Conservation (phyloP, 1,139 yeast genomes). For the Yamadazyma aaseri region DNA sequence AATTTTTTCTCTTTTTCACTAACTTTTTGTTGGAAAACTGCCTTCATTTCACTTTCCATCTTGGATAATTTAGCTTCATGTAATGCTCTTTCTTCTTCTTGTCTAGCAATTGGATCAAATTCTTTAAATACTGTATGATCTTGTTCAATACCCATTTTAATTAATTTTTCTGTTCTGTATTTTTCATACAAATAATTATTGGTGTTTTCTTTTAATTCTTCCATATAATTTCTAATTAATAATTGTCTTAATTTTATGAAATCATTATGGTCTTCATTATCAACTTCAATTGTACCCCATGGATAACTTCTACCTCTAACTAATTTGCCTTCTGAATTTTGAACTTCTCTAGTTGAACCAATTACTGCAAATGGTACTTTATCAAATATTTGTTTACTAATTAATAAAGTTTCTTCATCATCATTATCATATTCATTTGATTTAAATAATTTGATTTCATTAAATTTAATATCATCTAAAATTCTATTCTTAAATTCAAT, state of each 20-base stretch:
- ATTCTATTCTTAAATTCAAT: slow-evolving; percentile 70
- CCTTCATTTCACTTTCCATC: slow-evolving; percentile 96
- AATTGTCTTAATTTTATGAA: slow-evolving; percentile 88
- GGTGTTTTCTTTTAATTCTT: slow-evolving; percentile 90
- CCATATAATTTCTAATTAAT: slow-evolving; percentile 86
- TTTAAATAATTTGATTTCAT: slow-evolving; percentile 73
- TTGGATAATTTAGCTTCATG: slow-evolving; percentile 93
- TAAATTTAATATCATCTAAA: slow-evolving; percentile 70
- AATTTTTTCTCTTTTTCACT: slow-evolving; percentile 95
- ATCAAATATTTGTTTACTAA: slow-evolving; percentile 64
- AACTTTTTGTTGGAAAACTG: slow-evolving; percentile 95
- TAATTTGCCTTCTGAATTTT: slow-evolving; percentile 68
- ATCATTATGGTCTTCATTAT: slow-evolving; percentile 92
- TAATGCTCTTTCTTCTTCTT: slow-evolving; percentile 88
- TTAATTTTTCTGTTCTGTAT: slow-evolving; percentile 83
- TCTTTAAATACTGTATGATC: slow-evolving; percentile 90
- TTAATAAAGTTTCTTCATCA: slow-evolving; percentile 75
- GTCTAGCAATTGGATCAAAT: slow-evolving; percentile 89
- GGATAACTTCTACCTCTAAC: slow-evolving; percentile 96
- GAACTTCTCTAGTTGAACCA: slow-evolving; percentile 80
- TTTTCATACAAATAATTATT: slow-evolving; percentile 75
- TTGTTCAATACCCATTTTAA: slow-evolving; percentile 84
- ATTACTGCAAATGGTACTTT: slow-evolving; percentile 92
- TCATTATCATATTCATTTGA: slow-evolving; percentile 83
- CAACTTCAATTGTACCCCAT: slow-evolving; percentile 97